Evolutionary conservation across 192 early-diverging fungal genomes (phyloP), one percentile per base, ranked within the genome.

Genomic region (Powellomyces hirtus): DNA sequence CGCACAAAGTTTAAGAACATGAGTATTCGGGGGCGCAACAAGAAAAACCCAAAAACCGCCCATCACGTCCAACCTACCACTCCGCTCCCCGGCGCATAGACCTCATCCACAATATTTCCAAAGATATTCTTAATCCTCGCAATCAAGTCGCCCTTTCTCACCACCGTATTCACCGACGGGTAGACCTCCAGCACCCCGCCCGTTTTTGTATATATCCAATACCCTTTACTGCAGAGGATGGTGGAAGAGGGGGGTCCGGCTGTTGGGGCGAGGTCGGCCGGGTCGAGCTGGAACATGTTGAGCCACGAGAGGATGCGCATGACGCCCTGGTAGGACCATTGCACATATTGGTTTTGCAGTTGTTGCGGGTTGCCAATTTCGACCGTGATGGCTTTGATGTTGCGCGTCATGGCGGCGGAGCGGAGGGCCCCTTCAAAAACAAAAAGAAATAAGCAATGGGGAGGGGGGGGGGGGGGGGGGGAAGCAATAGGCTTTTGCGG

Each of bases 341-440:
- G 86, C 26, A 92, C 90, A 75, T 83, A 95, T 64, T 86, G 83
- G 64, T 91, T 91, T 69, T 95, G 91, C 79, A 95, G 92, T 30
- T 86, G 71, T 30, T 89, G 86, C 16, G 94, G 94, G 62, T 96
- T 90, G 50, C 94, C 94, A 70, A 96, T 94, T 71, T 96, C 94
- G 29, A 96, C 92, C 1, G 92, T 94, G 37, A 96, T 94, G 13
- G 94, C 91, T 18, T 83, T 84, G 27, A 96, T 89, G 35, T 90
- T 86, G 27, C 86, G 82, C 55, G 84, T 75, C 74, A 82, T 85
- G 6, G 90, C 90, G 0, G 91, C 94, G 24, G 89, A 89, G 38
- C 94, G 82, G 46, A 96, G 75, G 0, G 94, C 90, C n/a, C 93
- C 93, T 78, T 69, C n/a, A n/a, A n/a, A n/a, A n/a, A n/a, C n/a